Conservation (phyloP, 306 rosid species). For the Trifolium pratense region DNA sequence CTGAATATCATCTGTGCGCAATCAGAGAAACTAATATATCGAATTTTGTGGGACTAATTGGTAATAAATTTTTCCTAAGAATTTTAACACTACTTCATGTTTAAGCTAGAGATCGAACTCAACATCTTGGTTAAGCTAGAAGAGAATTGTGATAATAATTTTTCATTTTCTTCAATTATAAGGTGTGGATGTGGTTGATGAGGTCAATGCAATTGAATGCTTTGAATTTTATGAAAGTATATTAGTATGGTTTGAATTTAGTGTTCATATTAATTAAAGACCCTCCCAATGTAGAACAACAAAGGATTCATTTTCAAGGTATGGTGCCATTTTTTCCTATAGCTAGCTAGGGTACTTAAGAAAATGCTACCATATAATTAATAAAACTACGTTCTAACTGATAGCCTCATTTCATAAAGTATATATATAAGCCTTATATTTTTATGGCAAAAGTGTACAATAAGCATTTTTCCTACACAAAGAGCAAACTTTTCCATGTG, state of each 20-base stretch:
- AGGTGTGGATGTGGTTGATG: constrained; percentile 6
- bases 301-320: not conserved
- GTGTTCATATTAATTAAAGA: constrained; percentile 19
- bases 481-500: constrained; percentile 12
- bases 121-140: too few species aligned
- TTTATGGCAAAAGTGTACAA: not conserved
- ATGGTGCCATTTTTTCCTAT: constrained; percentile 18
- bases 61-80: too few species aligned
- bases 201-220: constrained; percentile 38
- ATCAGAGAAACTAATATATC: too few species aligned
- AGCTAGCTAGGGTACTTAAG: not conserved
- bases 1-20: too few species aligned
- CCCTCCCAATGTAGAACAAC: not conserved
- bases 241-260: constrained; percentile 33
- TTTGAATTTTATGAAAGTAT: constrained; percentile 18
- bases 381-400: constrained; percentile 41
- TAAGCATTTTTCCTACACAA: not conserved
- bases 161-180: constrained; percentile 10
- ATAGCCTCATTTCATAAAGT: constrained; percentile 10
- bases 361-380: not conserved
- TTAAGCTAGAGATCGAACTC: too few species aligned
- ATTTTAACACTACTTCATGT: too few species aligned
- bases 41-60: too few species aligned
- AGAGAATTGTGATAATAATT: not conserved
- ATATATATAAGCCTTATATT: not conserved